Percentiles rank a stretch among this genome's conserved stretches.
Evolutionary conservation across 257 asterid genomes (phyloP).

Genomic region (Paulownia fortunei): DNA sequence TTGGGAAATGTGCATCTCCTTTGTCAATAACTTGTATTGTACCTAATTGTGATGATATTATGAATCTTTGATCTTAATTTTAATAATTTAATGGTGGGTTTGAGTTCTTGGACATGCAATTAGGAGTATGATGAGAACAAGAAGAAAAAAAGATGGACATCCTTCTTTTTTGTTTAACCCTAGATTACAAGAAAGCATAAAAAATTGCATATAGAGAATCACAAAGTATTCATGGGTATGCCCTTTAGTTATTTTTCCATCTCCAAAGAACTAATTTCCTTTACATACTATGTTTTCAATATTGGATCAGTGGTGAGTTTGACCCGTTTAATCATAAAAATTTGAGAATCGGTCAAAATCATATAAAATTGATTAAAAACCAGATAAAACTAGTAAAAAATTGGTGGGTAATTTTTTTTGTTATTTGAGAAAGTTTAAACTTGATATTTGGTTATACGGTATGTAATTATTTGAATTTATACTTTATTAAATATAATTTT

Average conservation of each 20-base stretch:
- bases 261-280: neutral
- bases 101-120: slow-evolving; percentile 27
- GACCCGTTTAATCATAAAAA: too few relatives aligned
- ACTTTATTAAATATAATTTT: too few relatives aligned
- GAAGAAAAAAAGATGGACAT: slow-evolving; percentile 19
- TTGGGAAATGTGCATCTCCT: slow-evolving; percentile 12
- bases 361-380: too few relatives aligned
- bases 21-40: neutral
- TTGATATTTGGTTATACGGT: too few relatives aligned
- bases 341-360: too few relatives aligned
- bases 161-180: slow-evolving; percentile 8
- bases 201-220: neutral
- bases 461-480: too few relatives aligned
- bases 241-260: neutral
- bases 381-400: too few relatives aligned
- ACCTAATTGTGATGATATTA: neutral
- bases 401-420: too few relatives aligned
- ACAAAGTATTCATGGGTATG: neutral
- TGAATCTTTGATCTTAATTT: neutral
- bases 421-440: too few relatives aligned
- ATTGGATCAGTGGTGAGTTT: too few relatives aligned
- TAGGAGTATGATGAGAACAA: slow-evolving; percentile 4
- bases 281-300: too few relatives aligned
- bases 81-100: slow-evolving; percentile 5
- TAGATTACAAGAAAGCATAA: neutral